Base-by-base conservation (phyloP, 176 grass and related monocot species). In the Panicum miliaceum region DNA sequence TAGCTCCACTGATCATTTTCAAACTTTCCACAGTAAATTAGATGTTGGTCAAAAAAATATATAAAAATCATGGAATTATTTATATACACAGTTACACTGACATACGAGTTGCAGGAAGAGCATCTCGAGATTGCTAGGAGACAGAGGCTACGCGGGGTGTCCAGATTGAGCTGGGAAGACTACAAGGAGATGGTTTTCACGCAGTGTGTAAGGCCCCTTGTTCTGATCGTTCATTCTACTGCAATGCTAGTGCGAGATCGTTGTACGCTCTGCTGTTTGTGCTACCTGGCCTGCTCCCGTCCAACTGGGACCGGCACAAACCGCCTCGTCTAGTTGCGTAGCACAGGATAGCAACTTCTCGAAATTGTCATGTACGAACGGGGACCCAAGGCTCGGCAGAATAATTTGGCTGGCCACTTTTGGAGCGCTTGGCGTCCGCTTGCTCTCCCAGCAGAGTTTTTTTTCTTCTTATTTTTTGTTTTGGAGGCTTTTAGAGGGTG, bases 161-260 rank as follows among this genome's bases (percentile, higher is more conserved):
- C 72, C 73, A 87, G 78, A 63, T 85, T 96, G 82, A 89, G 81
- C 83, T 99, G 96, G 96, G 96, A 99, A 87, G 96, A 99, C 78
- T 99, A 99, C 89, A 98, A 92, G 67, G 83, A 99, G 72, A 99
- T 99, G 96, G 91, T 87, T 85, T 99, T 96, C 89, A 96, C 96
- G n/a, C 93, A 93, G 86, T 94, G 93, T 80, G 96, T 99, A 94
- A 90, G 91, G 48, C 57, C 60, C 36, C 47, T 77, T 56, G 61
- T 82, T 71, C 23, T 86, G 75, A 86, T 84, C 68, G 32, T 87
- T 78, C 68, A 61, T 86, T 82, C 47, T 75, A 80, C 67, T 52
- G 53, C 52, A 81, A 42, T 85, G 69, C 51, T 40, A 71, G 43
- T 41, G 89, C 76, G 76, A 89, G 71, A 87, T 63, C 77, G 56